Evolutionary conservation across 306 rosid genomes (phyloP).

Genomic region (Echinosophora koreensis): DNA sequence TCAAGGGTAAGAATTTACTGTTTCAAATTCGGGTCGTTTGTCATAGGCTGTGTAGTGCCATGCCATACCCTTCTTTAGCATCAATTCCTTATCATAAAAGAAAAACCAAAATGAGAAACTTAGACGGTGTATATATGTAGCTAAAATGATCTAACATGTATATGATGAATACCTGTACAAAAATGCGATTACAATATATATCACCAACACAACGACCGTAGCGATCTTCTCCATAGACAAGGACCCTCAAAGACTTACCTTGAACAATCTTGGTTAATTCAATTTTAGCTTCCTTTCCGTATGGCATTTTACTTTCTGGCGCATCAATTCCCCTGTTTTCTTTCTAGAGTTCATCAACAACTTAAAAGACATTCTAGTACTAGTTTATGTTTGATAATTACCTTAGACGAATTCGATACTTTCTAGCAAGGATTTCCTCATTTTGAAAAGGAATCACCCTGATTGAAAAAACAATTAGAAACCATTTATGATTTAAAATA

Average conservation of each 20-base stretch:
- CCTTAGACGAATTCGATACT: conserved; percentile 90
- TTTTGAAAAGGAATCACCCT: conserved; percentile 69
- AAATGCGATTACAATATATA: conserved; percentile 69
- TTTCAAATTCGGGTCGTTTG: conserved; percentile 70
- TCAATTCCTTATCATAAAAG: conserved; percentile 67
- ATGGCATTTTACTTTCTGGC: conserved; percentile 87
- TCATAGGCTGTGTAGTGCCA: conserved; percentile 94
- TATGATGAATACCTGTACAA: conserved; percentile 73
- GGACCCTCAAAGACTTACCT: conserved; percentile 81
- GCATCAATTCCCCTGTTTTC: conserved; percentile 89
- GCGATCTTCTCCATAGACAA: conserved; percentile 79
- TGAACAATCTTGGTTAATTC: conserved; percentile 71
- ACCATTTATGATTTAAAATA: neutral
- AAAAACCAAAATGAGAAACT: conserved; percentile 30
- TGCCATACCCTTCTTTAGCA: conserved; percentile 90
- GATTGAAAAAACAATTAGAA: conserved; percentile 13
- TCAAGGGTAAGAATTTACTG: conserved; percentile 50
- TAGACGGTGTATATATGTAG: neutral
- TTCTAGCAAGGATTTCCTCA: conserved; percentile 74
- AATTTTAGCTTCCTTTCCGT: conserved; percentile 77
- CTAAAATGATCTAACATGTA: conserved; percentile 1
- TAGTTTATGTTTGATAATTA: conserved; percentile 39
- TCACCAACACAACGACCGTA: conserved; percentile 85
- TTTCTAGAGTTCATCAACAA: conserved; percentile 22
- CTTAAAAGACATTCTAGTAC: neutral